Percentiles rank a stretch among this genome's conserved stretches.
These are phyloP conservation scores for Colletotrichum neosansevieriae DNA, from an alignment of 2,329 filamentous ascomycete species.

Conservation along the genomic window DNA sequence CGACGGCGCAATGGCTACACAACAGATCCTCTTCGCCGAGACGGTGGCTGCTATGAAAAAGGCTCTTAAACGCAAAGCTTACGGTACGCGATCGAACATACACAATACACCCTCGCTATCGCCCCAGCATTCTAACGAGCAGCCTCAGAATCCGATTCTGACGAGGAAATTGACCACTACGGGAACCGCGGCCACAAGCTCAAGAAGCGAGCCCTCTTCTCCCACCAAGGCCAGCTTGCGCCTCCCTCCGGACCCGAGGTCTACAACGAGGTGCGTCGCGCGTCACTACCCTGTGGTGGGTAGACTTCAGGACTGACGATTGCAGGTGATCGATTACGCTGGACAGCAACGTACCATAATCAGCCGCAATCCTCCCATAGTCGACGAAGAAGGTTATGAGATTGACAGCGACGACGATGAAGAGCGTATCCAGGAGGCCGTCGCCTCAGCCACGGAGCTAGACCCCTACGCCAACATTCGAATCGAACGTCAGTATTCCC, in stretches of 20 bases:
- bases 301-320: conserved; percentile 18
- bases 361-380: conserved; percentile 76
- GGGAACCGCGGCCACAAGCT: conserved; percentile 85
- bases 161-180: conserved; percentile 75
- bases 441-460: conserved; percentile 73
- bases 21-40: conserved; percentile 74
- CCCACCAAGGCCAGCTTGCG: conserved; percentile 77
- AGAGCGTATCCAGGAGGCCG: conserved; percentile 70
- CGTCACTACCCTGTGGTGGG: background rate
- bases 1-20: conserved; percentile 55
- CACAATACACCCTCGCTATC: background rate
- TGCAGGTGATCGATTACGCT: conserved; percentile 77
- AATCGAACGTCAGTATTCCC: conserved; percentile 71
- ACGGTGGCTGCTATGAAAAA: conserved; percentile 77
- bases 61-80: conserved; percentile 73
- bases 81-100: conserved; percentile 58
- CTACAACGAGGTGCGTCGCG: conserved; percentile 74
- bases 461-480: conserved; percentile 81
- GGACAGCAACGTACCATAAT: conserved; percentile 81
- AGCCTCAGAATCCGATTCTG: conserved; percentile 78
- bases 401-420: conserved; percentile 79
- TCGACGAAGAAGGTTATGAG: conserved; percentile 84
- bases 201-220: conserved; percentile 79
- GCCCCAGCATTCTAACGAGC: conserved; percentile 22
- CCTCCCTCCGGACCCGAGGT: conserved; percentile 73